Base-by-base conservation (phyloP, 164 flowering plant genomes). In the Vitis rupestris region DNA sequence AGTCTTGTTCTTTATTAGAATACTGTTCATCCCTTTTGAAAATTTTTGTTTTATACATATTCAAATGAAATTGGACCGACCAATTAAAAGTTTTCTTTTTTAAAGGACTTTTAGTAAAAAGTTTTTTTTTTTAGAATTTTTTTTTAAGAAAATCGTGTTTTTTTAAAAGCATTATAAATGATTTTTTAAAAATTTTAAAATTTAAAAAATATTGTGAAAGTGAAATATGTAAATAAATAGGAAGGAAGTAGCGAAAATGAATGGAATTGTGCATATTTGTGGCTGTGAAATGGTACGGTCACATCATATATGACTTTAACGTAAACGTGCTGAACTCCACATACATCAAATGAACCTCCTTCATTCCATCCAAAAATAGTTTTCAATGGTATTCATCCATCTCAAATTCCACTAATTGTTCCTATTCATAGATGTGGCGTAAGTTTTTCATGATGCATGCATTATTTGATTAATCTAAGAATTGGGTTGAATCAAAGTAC, bases 201-300 rank as follows among this genome's bases (percentile, higher is more conserved):
- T 37, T 14, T 53, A 13, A 50, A 50, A 23, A 13, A 50, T 3
- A 50, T n/a, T 2, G n/a, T 14, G 15, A 53, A 53, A 14, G n/a
- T 13, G 56, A 53, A 53, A 53, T 12, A 53, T 13, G 56, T 7
- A 13, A 5, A 4, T 3, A n/a, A 37, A n/a, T 14, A 13, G n/a
- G 17, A 14, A 14, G 14, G n/a, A 14, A 13, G 14, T 53, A 6
- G 5, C 14, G 5, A 53, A 13, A n/a, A 12, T n/a, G 29, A 59
- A 23, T 37, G 12, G 29, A 8, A 23, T 10, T 4, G 7, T 9
- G 29, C 61, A 59, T 7, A 16, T 59, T 49, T 57, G 61, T 63
- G 66, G 73, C 47, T 37, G 62, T n/a, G 56, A 70, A 70, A 56
- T 70, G 51, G 13, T 70, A 50, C 17, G 1, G 65, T 61, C 27